Evolutionary conservation across 805 yeast species (phyloP).

Genomic region (Saccharomycopsis sp.): DNA sequence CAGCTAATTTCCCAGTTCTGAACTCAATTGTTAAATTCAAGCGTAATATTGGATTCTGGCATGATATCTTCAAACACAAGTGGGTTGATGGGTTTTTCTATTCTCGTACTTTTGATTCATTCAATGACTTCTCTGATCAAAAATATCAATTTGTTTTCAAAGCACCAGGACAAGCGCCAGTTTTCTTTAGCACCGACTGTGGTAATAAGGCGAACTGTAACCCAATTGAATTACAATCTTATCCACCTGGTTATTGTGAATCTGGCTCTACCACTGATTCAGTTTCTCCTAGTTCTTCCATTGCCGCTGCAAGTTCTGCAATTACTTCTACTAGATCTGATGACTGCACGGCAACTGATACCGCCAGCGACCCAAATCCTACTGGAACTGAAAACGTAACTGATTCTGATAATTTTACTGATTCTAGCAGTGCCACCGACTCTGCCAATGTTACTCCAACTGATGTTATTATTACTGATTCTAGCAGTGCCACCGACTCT

Average conservation of each 20-base stretch:
- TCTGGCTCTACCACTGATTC: not conserved
- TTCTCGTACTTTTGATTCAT: slow-evolving; percentile 2
- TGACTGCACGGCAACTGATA: not conserved
- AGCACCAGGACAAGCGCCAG: not conserved
- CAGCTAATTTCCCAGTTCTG: not conserved
- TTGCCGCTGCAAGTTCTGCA: not conserved
- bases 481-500: not conserved
- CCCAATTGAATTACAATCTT: slow-evolving; percentile 4
- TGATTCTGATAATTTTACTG: too few species aligned
- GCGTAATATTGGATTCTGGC: slow-evolving; percentile 3
- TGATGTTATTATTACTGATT: not conserved
- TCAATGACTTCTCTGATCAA: slow-evolving; percentile 7
- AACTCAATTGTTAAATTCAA: slow-evolving; percentile 6
- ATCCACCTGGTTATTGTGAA: slow-evolving; percentile 5
- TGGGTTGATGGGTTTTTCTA: slow-evolving; percentile 17
- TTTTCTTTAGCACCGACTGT: slow-evolving; percentile 7
- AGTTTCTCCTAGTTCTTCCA: slow-evolving; percentile 3
- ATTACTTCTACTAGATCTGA: too few species aligned
- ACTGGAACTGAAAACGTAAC: not conserved
- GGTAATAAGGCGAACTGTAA: not conserved
- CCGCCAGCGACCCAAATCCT: not conserved
- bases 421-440: not conserved
- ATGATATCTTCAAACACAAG: slow-evolving; percentile 2
- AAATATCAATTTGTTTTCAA: slow-evolving; percentile 6
- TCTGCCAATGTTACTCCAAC: slow-evolving; percentile 1